These are phyloP conservation scores for Nemania abortiva DNA, from an alignment of 2,329 filamentous ascomycete species.

Conservation along the genomic window DNA sequence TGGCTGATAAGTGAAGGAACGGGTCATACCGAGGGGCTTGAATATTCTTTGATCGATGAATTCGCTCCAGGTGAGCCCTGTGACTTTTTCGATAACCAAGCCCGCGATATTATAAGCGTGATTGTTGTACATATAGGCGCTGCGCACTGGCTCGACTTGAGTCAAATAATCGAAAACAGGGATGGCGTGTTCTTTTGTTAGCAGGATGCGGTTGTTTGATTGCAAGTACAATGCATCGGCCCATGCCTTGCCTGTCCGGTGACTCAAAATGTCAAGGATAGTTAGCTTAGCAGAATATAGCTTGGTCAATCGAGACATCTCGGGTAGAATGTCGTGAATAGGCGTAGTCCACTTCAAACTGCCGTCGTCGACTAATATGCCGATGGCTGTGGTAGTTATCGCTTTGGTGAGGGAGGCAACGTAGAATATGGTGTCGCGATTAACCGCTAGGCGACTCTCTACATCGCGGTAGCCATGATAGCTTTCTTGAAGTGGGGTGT, in stretches of 20 bases:
- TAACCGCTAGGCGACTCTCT: not conserved
- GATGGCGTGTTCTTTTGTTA: constrained; percentile 7
- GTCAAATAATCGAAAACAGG: constrained; percentile 6
- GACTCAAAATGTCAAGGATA: constrained; percentile 14
- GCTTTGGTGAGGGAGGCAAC: constrained; percentile 14
- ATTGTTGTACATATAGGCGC: constrained; percentile 17
- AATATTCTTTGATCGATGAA: constrained; percentile 9
- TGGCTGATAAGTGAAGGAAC: not conserved
- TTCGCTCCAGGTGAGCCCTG: constrained; percentile 1
- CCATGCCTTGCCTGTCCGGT: constrained; percentile 15
- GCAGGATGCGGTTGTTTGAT: not conserved
- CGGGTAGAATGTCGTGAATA: constrained; percentile 10
- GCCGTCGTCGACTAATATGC: constrained; percentile 6
- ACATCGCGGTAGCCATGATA: constrained; percentile 10
- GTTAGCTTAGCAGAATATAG: constrained; percentile 4
- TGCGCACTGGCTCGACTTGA: constrained; percentile 5
- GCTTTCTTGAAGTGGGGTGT: constrained; percentile 14
- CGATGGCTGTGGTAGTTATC: constrained; percentile 9
- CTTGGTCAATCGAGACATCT: constrained; percentile 5
- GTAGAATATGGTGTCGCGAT: constrained; percentile 14
- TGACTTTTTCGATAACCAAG: constrained; percentile 14
- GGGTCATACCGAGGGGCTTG: constrained; percentile 3
- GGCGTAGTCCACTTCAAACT: not conserved
- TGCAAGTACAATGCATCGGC: constrained; percentile 7
- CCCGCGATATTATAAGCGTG: constrained; percentile 13